These are phyloP conservation scores for Sisymbrium irio DNA, from an alignment of 345 rosid genomes.

Conservation along the genomic window DNA sequence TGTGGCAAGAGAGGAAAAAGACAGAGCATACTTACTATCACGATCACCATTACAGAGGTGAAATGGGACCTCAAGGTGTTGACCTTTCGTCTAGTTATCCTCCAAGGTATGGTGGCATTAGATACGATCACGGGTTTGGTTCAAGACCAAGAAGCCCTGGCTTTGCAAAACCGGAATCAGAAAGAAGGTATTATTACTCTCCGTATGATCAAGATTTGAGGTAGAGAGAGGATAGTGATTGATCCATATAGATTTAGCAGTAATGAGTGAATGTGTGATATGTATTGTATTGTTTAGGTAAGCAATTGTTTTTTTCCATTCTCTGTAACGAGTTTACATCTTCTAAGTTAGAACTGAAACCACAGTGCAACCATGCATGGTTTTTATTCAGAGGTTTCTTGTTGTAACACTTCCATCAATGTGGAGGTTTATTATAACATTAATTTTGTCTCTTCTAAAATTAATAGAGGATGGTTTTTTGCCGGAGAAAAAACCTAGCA, in stretches of 20 bases:
- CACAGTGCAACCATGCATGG: background rate
- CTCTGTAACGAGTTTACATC: background rate
- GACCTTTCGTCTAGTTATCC: constrained; percentile 57
- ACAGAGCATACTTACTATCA: constrained; percentile 41
- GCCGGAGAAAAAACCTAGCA: too few relatives aligned
- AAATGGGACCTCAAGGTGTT: constrained; percentile 50
- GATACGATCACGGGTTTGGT: constrained; percentile 36
- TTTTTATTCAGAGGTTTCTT: background rate
- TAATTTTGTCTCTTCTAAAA: too few relatives aligned
- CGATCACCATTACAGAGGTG: constrained; percentile 44
- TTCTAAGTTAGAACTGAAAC: background rate
- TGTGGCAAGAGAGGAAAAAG: constrained; percentile 31
- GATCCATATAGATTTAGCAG: constrained; percentile 26
- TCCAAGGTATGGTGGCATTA: constrained; percentile 54
- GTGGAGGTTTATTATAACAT: background rate
- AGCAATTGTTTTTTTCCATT: background rate
- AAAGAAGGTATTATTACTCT: constrained; percentile 41
- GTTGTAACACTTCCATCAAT: background rate
- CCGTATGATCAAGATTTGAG: constrained; percentile 26
- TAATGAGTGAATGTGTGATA: background rate
- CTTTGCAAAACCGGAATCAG: constrained; percentile 38
- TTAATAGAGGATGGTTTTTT: too few relatives aligned
- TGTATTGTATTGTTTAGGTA: background rate
- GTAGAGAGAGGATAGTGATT: constrained; percentile 25
- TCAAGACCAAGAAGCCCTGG: constrained; percentile 36